A percentile compares a stretch with the other conserved stretches of the same genome.
Evolutionary conservation across 2,329 filamentous ascomycete species (phyloP).

Genomic region (Sordariomycetes sp.): DNA sequence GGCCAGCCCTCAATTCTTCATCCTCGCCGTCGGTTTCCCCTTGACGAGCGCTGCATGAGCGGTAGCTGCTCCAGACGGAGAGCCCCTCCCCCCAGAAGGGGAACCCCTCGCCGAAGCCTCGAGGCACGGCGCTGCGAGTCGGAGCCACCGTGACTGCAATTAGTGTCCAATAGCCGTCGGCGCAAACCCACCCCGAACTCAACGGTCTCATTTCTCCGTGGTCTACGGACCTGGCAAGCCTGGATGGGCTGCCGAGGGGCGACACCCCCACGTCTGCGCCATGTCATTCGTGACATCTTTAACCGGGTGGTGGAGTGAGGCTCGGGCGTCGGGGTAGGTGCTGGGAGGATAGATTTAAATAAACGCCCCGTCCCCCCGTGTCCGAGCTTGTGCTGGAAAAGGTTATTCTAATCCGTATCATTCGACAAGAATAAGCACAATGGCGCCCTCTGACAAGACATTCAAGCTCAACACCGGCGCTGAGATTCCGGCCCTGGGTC

Average conservation of each 20-base stretch:
- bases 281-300: neutral
- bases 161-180: neutral
- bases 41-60: too few species aligned
- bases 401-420: neutral
- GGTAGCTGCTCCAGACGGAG: too few species aligned
- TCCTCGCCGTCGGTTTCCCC: neutral
- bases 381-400: neutral
- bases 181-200: constrained; percentile 1
- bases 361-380: too few species aligned
- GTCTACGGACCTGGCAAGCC: too few species aligned
- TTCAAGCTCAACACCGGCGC: constrained; percentile 58
- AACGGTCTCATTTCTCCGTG: constrained; percentile 11
- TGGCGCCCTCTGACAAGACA: constrained; percentile 44
- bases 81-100: too few species aligned
- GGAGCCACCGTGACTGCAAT: neutral
- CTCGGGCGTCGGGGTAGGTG: neutral
- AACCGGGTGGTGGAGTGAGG: neutral
- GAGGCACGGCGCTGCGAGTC: too few species aligned
- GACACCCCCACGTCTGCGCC: neutral
- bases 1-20: neutral
- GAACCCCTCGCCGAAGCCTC: constrained; percentile 1
- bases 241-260: too few species aligned
- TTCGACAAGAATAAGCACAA: constrained; percentile 15
- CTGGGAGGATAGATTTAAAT: too few species aligned
- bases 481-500: constrained; percentile 53